Base-by-base conservation (phyloP, 192 early-diverging fungal species). In the Linnemannia hyalina region DNA sequence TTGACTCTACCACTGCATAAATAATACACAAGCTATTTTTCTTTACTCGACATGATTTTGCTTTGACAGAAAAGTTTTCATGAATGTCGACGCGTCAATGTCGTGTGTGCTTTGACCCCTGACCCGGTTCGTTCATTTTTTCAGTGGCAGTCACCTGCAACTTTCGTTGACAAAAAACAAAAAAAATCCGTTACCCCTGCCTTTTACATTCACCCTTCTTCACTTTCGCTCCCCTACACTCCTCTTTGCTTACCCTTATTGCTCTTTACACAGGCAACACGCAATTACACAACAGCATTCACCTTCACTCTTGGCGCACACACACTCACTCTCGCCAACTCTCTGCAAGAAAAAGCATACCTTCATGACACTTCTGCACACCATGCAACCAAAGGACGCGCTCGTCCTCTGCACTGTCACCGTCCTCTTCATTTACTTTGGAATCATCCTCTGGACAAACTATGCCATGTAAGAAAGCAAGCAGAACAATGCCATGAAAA, bases 391-490 rank as follows among this genome's bases (percentile, higher is more conserved):
- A 23, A 85, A 85, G 75, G 83, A 85, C 63, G 83, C 78, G 23
- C 78, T 85, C 23, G 78, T 85, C 20, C 83, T 85, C 44, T 60
- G 74, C 75, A 85, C 83, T 15, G 83, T 85, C 60, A 76, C 68
- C 22, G 40, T 80, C 23, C 70, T 85, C 2, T 85, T 85, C 68
- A 76, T 80, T 32, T 85, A 80, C 49, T 85, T 85, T 80, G 78
- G 54, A 16, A 8, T 77, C 29, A 57, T 80, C 9, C 47, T 85
- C 54, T 80, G 57, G 68, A 85, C 75, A 0, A 85, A 85, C 63
- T 85, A 80, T 75, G 42, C 74, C 18, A 77, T 85, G 83, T 85
- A 85, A 60, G 78, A 15, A 38, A 13, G 4, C 35, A 16, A 42
- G 13, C 9, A 36, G 40, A 63, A 13, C 32, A 22, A 55, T 55